These are phyloP conservation scores for Aspergillus baeticus DNA, from an alignment of 495 filamentous ascomycete species.

Conservation along the genomic window DNA sequence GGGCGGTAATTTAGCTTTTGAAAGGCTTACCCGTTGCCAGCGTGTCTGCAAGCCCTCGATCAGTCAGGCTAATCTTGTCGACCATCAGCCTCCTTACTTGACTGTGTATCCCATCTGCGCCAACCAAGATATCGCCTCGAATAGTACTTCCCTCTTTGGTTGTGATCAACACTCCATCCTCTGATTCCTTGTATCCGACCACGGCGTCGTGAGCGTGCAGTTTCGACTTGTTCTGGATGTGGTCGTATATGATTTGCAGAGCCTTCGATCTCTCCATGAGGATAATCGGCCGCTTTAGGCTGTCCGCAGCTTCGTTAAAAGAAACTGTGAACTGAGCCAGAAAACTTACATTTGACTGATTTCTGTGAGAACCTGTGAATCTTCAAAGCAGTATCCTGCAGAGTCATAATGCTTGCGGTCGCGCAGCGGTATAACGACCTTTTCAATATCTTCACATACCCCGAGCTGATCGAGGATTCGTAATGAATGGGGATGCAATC, in stretches of 20 bases:
- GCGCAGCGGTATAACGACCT: slow-evolving; percentile 14
- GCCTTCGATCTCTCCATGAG: slow-evolving; percentile 19
- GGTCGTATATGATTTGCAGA: slow-evolving; percentile 11
- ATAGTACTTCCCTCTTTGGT: slow-evolving; percentile 14
- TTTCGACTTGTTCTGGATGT: slow-evolving; percentile 15
- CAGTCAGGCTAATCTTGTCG: slow-evolving; percentile 22
- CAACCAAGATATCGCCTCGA: slow-evolving; percentile 41
- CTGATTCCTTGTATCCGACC: slow-evolving; percentile 16
- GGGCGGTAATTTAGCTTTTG: no score
- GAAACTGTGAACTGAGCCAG: no score
- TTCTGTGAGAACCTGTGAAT: slow-evolving; percentile 6
- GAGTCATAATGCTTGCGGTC: slow-evolving; percentile 13
- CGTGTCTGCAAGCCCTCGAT: no score
- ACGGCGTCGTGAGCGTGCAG: slow-evolving; percentile 15
- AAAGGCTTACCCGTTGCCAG: no score
- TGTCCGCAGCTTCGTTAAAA: neutral
- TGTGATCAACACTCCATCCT: slow-evolving; percentile 8
- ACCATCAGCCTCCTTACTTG: slow-evolving; percentile 38
- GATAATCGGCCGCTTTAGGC: slow-evolving; percentile 17
- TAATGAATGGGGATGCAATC: slow-evolving; percentile 14
- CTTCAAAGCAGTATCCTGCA: slow-evolving; percentile 12
- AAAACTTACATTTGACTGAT: slow-evolving; percentile 14
- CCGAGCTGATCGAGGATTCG: slow-evolving; percentile 19
- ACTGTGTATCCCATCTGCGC: slow-evolving; percentile 50
- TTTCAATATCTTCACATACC: slow-evolving; percentile 15